phyloP scores from a whole-genome alignment of 1,139 yeast genomes.

The Blastobotrys petasosporus region DNA sequence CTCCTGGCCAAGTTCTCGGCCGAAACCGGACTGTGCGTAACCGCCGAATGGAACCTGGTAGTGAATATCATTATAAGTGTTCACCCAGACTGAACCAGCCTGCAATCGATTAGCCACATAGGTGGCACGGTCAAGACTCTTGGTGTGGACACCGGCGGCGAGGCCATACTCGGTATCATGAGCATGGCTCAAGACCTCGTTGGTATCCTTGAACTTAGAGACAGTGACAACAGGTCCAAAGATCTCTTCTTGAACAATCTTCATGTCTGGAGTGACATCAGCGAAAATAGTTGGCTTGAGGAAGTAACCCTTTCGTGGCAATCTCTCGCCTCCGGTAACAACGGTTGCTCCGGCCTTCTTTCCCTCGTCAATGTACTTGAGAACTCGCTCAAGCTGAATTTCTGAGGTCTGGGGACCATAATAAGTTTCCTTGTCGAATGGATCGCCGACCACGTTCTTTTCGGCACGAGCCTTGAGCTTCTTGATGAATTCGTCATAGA shows the following conservation, averaged over 20 bases:
- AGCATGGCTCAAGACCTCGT: slow-evolving; percentile 63
- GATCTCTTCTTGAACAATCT: slow-evolving; percentile 73
- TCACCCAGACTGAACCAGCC: slow-evolving; percentile 83
- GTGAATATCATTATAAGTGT: slow-evolving; percentile 77
- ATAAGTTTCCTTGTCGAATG: slow-evolving; percentile 61
- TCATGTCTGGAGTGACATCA: slow-evolving; percentile 59
- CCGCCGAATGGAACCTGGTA: slow-evolving; percentile 75
- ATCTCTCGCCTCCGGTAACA: slow-evolving; percentile 70
- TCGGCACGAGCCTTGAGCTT: slow-evolving; percentile 50
- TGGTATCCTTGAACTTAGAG: slow-evolving; percentile 63
- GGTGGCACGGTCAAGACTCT: slow-evolving; percentile 51
- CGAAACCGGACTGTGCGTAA: slow-evolving; percentile 77
- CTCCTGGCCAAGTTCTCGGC: slow-evolving; percentile 87
- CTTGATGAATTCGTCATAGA: slow-evolving; percentile 56
- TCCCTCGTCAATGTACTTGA: slow-evolving; percentile 64
- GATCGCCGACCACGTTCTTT: slow-evolving; percentile 51
- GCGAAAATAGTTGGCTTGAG: slow-evolving; percentile 76
- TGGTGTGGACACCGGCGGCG: slow-evolving; percentile 82
- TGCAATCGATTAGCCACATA: slow-evolving; percentile 60
- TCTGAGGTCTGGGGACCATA: slow-evolving; percentile 82
- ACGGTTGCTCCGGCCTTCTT: slow-evolving; percentile 66
- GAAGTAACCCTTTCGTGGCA: slow-evolving; percentile 57
- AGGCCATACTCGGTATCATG: slow-evolving; percentile 74
- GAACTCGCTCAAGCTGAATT: slow-evolving; percentile 65
- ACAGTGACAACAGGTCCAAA: slow-evolving; percentile 82